Conservation (phyloP, 2,329 filamentous ascomycete species). For the Colletotrichum incanum region DNA sequence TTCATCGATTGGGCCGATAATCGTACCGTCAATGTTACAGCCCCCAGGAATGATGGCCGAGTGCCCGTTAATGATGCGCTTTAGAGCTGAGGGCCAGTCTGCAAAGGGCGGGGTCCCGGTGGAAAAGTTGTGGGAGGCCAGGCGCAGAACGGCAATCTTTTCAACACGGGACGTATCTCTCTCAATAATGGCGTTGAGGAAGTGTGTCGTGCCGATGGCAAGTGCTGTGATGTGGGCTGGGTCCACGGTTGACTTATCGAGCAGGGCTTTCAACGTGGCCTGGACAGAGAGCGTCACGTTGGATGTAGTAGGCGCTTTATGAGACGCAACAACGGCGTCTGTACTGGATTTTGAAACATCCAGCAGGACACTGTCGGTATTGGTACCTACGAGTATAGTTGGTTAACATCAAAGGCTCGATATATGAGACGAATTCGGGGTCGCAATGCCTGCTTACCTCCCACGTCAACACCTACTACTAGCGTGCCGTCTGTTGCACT, state of each 20-base stretch:
- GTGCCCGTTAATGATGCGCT: slow-evolving; percentile 48
- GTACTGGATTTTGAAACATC: slow-evolving; percentile 49
- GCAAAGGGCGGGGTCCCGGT: slow-evolving; percentile 66
- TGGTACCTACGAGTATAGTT: slow-evolving; percentile 57
- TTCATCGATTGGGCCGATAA: slow-evolving; percentile 42
- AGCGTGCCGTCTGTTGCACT: slow-evolving; percentile 34
- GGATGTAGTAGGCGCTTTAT: slow-evolving; percentile 65
- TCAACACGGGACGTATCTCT: slow-evolving; percentile 64
- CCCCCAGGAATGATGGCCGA: slow-evolving; percentile 45
- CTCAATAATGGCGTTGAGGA: slow-evolving; percentile 72
- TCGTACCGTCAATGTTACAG: slow-evolving; percentile 45
- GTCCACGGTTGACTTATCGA: slow-evolving; percentile 50
- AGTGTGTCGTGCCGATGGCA: slow-evolving; percentile 71
- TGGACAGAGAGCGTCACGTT: slow-evolving; percentile 65
- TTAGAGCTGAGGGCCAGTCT: slow-evolving; percentile 68
- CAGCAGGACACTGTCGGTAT: slow-evolving; percentile 68
- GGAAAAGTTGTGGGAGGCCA: slow-evolving; percentile 67
- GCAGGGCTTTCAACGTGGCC: slow-evolving; percentile 61
- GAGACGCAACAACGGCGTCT: slow-evolving; percentile 43
- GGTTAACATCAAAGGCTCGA: not conserved
- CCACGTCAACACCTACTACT: slow-evolving; percentile 43
- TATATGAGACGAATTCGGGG: not conserved
- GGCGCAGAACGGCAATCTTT: slow-evolving; percentile 68
- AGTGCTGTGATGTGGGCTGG: slow-evolving; percentile 61
- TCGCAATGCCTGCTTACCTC: slow-evolving; percentile 29